Evolutionary conservation across 495 filamentous ascomycete species (phyloP), one percentile per base, ranked within the genome.

Genomic region (Tuber magnatum): DNA sequence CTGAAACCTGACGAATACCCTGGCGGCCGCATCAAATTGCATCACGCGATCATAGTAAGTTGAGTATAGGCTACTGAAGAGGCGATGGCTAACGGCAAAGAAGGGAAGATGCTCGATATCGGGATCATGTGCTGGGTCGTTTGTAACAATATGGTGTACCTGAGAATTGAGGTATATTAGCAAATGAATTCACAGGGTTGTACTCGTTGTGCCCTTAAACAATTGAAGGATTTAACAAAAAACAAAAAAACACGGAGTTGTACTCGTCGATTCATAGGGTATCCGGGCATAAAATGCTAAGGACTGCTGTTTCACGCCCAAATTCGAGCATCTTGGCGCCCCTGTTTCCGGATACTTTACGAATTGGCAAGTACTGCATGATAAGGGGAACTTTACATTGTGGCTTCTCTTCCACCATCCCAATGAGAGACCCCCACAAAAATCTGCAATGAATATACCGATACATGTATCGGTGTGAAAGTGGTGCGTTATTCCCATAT

Each of bases 381-480:
- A 61, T 22, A 43, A 72, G 43, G 43, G n/a, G 22, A 46, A 61
- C 74, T 72, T 71, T 82, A 83, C 81, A 83, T 99, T 99, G 85
- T 99, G 95, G 83, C 90, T 97, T 73, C 89, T 88, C 83, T 99
- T 99, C 95, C 95, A 99, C 95, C 95, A 99, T 16, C 94, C 92
- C 22, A 95, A 76, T 69, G 92, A 95, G n/a, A 99, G 84, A 6
- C 95, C 95, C 35, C 95, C 95, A 4, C 94, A 85, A 79, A 92
- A 99, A 82, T 97, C 90, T 38, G 95, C 94, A 79, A 98, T 92
- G 73, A 97, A 84, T 79, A 98, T 97, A 46, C 93, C 94, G 78
- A 98, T 93, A 48, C 91, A 85, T 9, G 91, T 91, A 84, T 99
- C 95, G 28, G 88, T 84, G 39, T 90, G 89, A 83, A 93, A 97